Conservation (phyloP, 352 stramenopile genomes). For the Globisporangium heterothallicum region DNA sequence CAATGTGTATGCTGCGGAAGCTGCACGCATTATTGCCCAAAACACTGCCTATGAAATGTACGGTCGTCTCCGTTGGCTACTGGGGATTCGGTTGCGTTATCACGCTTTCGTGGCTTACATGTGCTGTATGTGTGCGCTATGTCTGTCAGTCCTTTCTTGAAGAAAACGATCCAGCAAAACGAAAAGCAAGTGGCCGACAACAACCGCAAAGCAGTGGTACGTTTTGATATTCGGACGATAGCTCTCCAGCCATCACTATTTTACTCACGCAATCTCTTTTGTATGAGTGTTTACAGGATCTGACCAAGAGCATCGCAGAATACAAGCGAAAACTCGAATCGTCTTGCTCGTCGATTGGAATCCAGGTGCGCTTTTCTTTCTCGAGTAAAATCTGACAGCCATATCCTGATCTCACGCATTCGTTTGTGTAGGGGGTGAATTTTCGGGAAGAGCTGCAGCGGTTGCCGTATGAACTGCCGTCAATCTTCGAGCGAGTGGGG, state of each 20-base stretch:
- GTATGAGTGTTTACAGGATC: slow-evolving; percentile 28
- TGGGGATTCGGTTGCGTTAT: too few relatives aligned
- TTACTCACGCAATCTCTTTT: background rate
- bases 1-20: slow-evolving; percentile 69
- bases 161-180: slow-evolving; percentile 73
- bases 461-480: slow-evolving; percentile 48
- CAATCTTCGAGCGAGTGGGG: slow-evolving; percentile 42
- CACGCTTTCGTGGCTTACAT: too few relatives aligned
- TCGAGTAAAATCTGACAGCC: background rate
- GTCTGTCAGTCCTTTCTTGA: slow-evolving; percentile 57
- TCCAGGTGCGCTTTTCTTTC: slow-evolving; percentile 26
- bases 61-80: background rate
- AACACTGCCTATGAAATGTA: slow-evolving; percentile 81
- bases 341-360: slow-evolving; percentile 55
- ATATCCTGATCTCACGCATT: slow-evolving; percentile 1
- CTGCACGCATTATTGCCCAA: slow-evolving; percentile 65
- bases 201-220: slow-evolving; percentile 68
- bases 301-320: slow-evolving; percentile 64
- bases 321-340: slow-evolving; percentile 64
- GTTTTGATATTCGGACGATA: background rate
- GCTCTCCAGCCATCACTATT: background rate
- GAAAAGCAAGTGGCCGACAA: slow-evolving; percentile 79
- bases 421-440: slow-evolving; percentile 30
- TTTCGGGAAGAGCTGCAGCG: slow-evolving; percentile 64
- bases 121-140: slow-evolving; percentile 2